A percentile compares a stretch with the other conserved stretches of the same genome.
Evolutionary conservation across 2,329 filamentous ascomycete genomes (phyloP).

Genomic region (Trichoderma sp.): DNA sequence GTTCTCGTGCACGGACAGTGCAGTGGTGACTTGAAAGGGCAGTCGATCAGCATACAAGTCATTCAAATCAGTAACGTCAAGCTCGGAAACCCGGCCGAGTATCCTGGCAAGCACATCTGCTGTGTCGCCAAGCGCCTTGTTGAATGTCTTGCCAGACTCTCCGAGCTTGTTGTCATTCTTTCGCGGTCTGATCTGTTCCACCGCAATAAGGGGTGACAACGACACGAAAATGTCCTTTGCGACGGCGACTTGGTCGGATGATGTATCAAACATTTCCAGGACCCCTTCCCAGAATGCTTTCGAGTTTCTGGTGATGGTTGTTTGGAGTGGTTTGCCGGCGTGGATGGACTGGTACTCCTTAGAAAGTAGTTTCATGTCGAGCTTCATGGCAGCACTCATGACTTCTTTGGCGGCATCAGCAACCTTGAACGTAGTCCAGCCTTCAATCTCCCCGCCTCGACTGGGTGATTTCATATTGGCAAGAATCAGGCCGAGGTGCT

Average conservation of each 20-base stretch:
- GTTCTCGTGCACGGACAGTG: conserved; percentile 77
- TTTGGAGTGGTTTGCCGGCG: conserved; percentile 58
- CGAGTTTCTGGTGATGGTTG: conserved; percentile 67
- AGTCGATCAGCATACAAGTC: conserved; percentile 64
- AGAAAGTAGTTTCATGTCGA: conserved; percentile 43
- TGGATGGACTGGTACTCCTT: conserved; percentile 57
- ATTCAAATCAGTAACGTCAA: conserved; percentile 65
- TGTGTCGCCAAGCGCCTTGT: conserved; percentile 60
- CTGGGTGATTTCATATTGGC: conserved; percentile 31
- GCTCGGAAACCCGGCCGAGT: conserved; percentile 75
- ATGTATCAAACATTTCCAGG: conserved; percentile 72
- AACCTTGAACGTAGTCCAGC: conserved; percentile 41
- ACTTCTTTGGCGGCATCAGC: conserved; percentile 43
- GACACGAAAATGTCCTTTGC: conserved; percentile 71
- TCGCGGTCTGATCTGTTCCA: conserved; percentile 67
- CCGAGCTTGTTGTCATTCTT: conserved; percentile 44
- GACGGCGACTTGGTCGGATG: conserved; percentile 68
- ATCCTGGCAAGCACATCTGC: conserved; percentile 64
- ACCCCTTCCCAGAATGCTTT: conserved; percentile 38
- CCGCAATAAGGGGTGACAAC: conserved; percentile 64
- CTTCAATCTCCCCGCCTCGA: conserved; percentile 24
- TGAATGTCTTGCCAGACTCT: conserved; percentile 62
- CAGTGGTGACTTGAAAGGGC: conserved; percentile 71
- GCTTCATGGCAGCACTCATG: conserved; percentile 53
- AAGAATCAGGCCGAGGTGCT: conserved; percentile 59